phyloP scores from a whole-genome alignment of 1,284 basidiomycete species.

The Heliocybe sulcata region DNA sequence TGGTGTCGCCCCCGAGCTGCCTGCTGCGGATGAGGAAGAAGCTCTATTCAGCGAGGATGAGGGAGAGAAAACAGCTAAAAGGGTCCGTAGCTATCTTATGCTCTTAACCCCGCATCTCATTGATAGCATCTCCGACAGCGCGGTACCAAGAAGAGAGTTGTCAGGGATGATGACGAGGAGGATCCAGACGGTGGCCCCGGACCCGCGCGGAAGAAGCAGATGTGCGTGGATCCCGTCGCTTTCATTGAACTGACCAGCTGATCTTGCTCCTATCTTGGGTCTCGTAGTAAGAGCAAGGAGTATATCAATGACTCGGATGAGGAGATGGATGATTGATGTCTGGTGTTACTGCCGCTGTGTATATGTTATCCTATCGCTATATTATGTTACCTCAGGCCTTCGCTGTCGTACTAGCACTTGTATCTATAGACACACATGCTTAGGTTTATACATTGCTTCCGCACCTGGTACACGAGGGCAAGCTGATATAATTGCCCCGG shows the following conservation, averaged over 20 bases:
- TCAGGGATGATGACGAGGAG: conserved; percentile 72
- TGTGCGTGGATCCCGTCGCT: conserved; percentile 41
- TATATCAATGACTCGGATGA: conserved; percentile 75
- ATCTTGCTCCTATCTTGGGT: background rate
- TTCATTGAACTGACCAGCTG: background rate
- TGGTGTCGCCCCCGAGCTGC: conserved; percentile 15
- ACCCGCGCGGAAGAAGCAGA: conserved; percentile 63
- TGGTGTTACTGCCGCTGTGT: background rate
- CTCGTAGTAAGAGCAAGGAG: conserved; percentile 70
- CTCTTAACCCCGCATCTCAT: background rate
- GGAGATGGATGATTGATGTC: conserved; percentile 42
- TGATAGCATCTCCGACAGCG: conserved; percentile 28
- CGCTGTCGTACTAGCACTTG: background rate
- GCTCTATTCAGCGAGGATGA: conserved; percentile 66
- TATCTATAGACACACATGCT: background rate
- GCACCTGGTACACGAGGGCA: background rate
- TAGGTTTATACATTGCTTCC: background rate
- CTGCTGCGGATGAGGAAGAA: conserved; percentile 36
- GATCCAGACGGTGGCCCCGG: conserved; percentile 34
- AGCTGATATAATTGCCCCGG: background rate
- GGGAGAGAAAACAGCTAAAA: conserved; percentile 48
- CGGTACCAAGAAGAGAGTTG: conserved; percentile 55
- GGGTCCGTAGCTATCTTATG: conserved; percentile 32
- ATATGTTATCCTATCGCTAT: background rate
- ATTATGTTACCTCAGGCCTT: background rate